phyloP scores from a whole-genome alignment of 306 rosid species.

The Prunus mira region DNA sequence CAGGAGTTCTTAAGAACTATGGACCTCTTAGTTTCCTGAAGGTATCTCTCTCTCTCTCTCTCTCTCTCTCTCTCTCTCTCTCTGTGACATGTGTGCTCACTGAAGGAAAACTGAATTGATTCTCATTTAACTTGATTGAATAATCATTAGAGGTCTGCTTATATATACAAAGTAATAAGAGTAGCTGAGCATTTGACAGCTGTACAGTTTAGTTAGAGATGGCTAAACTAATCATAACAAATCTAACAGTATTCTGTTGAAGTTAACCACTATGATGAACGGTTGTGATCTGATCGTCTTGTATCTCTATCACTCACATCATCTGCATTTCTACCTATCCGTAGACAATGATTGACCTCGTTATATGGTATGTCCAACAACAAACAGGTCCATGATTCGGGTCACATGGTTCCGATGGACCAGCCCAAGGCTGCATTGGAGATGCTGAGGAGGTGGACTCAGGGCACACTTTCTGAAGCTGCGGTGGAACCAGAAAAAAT shows the following conservation, averaged over 20 bases:
- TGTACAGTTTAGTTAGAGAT: too few species aligned
- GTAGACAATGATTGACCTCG: constrained; percentile 12
- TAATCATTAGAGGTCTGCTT: too few species aligned
- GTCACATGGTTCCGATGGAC: constrained; percentile 99
- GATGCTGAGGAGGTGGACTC: constrained; percentile 92
- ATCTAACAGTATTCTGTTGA: too few species aligned
- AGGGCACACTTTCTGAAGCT: constrained; percentile 53
- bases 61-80: background rate
- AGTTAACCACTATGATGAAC: too few species aligned
- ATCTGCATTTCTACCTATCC: background rate
- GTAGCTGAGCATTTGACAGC: too few species aligned
- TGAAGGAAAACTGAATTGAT: too few species aligned
- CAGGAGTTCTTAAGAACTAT: constrained; percentile 71
- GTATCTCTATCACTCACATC: background rate
- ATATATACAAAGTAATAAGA: too few species aligned
- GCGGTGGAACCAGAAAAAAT: constrained; percentile 29
- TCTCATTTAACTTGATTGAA: too few species aligned
- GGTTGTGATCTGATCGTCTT: too few species aligned
- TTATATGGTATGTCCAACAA: constrained; percentile 12
- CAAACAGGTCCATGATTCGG: constrained; percentile 87
- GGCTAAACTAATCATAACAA: too few species aligned
- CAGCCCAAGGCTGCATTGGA: constrained; percentile 91
- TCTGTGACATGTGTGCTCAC: background rate
- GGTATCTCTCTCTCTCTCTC: constrained; percentile 44
- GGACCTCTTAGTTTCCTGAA: constrained; percentile 93